Conservation (phyloP, 352 stramenopile species). For the Globisporangium rhizosaccharum region DNA sequence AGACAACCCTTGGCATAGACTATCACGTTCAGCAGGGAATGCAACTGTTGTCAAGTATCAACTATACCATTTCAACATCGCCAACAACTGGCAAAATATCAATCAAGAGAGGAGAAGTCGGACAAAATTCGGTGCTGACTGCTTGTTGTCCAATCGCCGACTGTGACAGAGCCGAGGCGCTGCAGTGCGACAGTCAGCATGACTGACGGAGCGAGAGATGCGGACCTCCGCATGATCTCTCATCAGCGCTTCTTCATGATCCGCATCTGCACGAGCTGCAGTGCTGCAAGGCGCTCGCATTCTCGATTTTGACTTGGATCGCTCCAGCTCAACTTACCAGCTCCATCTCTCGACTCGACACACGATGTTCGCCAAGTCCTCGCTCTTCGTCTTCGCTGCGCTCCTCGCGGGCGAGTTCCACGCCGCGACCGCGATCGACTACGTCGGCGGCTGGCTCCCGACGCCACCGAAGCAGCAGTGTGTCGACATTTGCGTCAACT, state of each 20-base stretch:
- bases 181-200: too few relatives aligned
- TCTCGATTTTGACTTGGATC: constrained; percentile 11
- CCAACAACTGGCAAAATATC: too few relatives aligned
- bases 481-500: constrained; percentile 69
- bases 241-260: not conserved
- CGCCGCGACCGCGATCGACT: constrained; percentile 33
- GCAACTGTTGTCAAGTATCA: too few relatives aligned
- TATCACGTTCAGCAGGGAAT: too few relatives aligned
- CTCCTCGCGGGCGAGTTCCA: constrained; percentile 13
- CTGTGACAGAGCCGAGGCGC: too few relatives aligned
- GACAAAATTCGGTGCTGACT: too few relatives aligned
- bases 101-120: too few relatives aligned
- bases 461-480: constrained; percentile 44
- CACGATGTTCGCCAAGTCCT: constrained; percentile 16
- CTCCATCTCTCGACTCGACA: not conserved
- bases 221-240: not conserved
- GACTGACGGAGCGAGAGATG: too few relatives aligned
- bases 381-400: constrained; percentile 10
- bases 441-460: constrained; percentile 54
- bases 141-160: too few relatives aligned
- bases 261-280: too few relatives aligned
- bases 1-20: too few relatives aligned
- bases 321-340: constrained; percentile 7
- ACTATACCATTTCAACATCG: too few relatives aligned
- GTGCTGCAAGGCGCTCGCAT: not conserved